phyloP scores from a whole-genome alignment of 139 green algal species.

The Chlamydomonas incerta region DNA sequence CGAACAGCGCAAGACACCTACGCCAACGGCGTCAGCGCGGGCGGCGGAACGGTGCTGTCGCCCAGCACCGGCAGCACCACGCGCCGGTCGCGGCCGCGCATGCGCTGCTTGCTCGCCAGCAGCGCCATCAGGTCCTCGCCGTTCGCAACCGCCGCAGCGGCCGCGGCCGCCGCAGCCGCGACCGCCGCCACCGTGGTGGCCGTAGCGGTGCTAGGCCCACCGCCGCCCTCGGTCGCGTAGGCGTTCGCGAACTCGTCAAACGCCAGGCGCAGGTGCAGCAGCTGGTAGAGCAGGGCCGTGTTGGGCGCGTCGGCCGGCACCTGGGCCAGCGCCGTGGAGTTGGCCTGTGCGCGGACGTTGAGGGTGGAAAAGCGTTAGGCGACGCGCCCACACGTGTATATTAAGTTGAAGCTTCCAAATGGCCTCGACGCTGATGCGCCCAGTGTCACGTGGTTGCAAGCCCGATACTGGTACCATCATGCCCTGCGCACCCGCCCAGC shows the following conservation, averaged over 20 bases:
- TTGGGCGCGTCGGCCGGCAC: conserved; percentile 14
- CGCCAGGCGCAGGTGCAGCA: conserved; percentile 46
- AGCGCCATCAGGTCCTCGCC: conserved; percentile 26
- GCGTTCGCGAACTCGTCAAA: conserved; percentile 39
- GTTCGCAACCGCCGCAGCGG: neutral
- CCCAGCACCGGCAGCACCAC: conserved; percentile 29
- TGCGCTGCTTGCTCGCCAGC: conserved; percentile 29
- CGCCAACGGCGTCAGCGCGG: too few relatives aligned
- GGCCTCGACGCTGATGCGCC: too few relatives aligned
- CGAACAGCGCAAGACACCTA: neutral
- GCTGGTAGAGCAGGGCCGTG: conserved; percentile 45
- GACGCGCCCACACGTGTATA: neutral
- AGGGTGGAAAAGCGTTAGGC: too few relatives aligned
- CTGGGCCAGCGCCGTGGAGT: conserved; percentile 18
- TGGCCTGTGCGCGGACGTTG: conserved; percentile 20
- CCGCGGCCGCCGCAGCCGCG: too few relatives aligned
- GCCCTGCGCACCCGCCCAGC: too few relatives aligned
- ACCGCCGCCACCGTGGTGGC: neutral
- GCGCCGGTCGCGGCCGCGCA: conserved; percentile 34
- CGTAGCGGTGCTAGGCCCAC: neutral
- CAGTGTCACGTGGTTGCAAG: neutral
- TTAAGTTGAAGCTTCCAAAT: too few relatives aligned
- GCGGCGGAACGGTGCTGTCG: too few relatives aligned
- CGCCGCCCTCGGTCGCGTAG: neutral
- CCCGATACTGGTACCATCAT: too few relatives aligned